A percentile compares a stretch with the other conserved stretches of the same genome.
Evolutionary conservation across 108 stramenopile species (phyloP).

Genomic region (Nannochloropsis gaditana): DNA sequence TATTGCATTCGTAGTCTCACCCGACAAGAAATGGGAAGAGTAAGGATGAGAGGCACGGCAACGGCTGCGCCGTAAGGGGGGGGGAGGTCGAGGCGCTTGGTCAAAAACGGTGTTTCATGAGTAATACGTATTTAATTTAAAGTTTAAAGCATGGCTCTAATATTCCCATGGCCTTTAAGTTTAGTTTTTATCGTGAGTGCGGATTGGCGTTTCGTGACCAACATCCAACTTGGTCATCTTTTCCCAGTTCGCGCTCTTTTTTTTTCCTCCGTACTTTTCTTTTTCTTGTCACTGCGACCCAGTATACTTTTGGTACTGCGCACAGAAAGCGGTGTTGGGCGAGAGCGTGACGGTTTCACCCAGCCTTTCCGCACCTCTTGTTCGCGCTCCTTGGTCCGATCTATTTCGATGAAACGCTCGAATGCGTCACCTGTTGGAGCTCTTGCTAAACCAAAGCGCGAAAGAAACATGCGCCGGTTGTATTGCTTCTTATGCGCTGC

Average conservation of each 20-base stretch:
- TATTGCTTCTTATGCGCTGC: slow-evolving; percentile 10
- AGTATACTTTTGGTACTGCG: background rate
- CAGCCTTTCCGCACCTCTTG: background rate
- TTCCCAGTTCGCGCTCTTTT: background rate
- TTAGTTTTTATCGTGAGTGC: no score
- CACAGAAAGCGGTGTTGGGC: background rate
- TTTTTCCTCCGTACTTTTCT: slow-evolving; percentile 8
- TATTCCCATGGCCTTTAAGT: no score
- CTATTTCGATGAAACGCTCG: slow-evolving; percentile 17
- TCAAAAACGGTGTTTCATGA: no score
- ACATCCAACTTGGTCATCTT: background rate
- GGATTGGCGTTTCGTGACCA: no score
- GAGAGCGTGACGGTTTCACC: background rate
- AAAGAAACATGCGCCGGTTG: background rate
- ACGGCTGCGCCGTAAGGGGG: no score
- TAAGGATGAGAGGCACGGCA: no score
- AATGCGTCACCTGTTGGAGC: background rate
- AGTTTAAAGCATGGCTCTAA: no score
- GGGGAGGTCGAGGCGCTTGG: no score
- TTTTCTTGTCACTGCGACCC: background rate
- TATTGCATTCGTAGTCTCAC: no score
- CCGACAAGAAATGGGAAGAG: no score
- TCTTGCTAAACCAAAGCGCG: background rate
- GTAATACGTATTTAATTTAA: no score
- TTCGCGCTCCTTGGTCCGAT: background rate